phyloP scores from a whole-genome alignment of 805 yeast species.

The Candida ovalis region DNA sequence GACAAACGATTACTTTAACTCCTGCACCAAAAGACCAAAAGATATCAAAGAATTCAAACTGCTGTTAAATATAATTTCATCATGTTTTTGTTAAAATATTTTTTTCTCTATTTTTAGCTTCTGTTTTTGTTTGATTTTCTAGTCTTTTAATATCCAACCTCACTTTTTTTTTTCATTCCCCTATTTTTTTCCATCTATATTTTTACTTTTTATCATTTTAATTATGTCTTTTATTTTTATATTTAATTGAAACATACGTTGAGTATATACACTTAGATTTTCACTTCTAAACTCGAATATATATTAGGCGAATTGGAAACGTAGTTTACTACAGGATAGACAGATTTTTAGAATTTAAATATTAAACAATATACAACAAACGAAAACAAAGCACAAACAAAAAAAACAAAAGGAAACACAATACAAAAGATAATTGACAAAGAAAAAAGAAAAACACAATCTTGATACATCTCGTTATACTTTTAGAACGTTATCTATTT shows the following conservation, averaged over 20 bases:
- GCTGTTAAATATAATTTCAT: conserved; percentile 49
- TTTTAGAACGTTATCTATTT: not conserved
- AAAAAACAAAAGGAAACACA: not conserved
- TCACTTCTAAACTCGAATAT: no score
- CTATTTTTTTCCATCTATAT: conserved; percentile 32
- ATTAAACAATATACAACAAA: not conserved
- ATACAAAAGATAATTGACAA: not conserved
- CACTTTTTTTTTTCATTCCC: conserved; percentile 11
- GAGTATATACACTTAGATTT: no score
- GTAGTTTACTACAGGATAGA: not conserved
- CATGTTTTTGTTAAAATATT: not conserved
- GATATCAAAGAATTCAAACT: conserved; percentile 51
- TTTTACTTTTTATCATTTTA: no score
- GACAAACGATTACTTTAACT: conserved; percentile 88
- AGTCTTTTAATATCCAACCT: not conserved
- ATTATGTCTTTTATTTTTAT: not conserved
- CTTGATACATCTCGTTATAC: not conserved
- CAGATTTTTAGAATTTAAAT: not conserved
- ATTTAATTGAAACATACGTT: not conserved
- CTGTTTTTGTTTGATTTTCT: not conserved
- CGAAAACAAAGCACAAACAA: not conserved
- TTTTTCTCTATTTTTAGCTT: no score
- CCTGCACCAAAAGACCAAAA: conserved; percentile 86
- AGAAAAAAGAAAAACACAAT: not conserved
- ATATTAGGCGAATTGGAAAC: no score